Evolutionary conservation across 1,139 yeast genomes (phyloP), one percentile per base, ranked within the genome.

Genomic region (Candida tetrigidarum): DNA sequence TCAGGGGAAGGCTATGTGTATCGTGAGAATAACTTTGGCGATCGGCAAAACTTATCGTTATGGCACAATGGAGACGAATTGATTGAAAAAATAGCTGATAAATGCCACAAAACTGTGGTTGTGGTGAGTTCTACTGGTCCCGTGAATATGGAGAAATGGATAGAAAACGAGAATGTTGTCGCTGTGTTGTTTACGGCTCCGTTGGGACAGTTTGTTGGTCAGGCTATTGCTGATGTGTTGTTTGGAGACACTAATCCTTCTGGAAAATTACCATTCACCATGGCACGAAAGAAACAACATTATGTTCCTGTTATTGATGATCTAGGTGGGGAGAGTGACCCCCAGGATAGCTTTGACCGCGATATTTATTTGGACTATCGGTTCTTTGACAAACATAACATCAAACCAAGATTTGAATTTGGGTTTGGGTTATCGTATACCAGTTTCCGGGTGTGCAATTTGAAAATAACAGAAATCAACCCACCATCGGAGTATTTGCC

Each of bases 51-150:
- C 55, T 59, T 73, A 14, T 70, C 84, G 0, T 60, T 82, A 43
- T 82, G 86, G 86, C 78, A 80, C 51, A 79, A 80, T 51, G 85
- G 84, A 3, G 86, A 82, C 50, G 74, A 71, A 39, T 65, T 81
- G 47, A 81, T 83, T 44, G 59, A 66, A 29, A 66, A 60, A 27
- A 71, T 83, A 39, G 78, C 84, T 1, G 69, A 64, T 33, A 67
- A 66, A 47, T 78, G 82, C 53, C 65, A 64, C 28, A 81, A 80
- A 54, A 81, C 84, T 2, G 68, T 83, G 15, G 83, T 83, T 37
- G 78, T 81, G 3, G 73, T 83, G 12, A 76, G 78, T 44, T 60
- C 85, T 0, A 82, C 81, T 6, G 87, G 86, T 0, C 84, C 84
- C 1, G 80, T 81, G 16, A 72, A 78, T 52, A 64, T 82, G 67